Base-by-base conservation (phyloP, 1,284 basidiomycete genomes). In the Rhodotorula sp. region DNA sequence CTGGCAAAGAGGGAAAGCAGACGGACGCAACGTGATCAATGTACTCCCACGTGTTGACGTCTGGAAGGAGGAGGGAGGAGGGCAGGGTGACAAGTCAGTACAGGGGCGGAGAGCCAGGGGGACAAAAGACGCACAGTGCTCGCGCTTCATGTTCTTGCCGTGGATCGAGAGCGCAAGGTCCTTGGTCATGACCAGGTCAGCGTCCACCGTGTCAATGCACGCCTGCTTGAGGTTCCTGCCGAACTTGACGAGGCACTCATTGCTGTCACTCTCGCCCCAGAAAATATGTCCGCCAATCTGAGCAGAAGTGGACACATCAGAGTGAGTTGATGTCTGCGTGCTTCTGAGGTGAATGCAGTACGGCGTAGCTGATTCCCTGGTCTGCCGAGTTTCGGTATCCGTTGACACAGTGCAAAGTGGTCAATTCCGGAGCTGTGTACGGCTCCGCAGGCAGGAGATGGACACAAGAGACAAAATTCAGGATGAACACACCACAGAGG, bases 291-390 rank as follows among this genome's bases (percentile, higher is more conserved):
- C 96, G 63, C 97, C 89, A 21, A 96, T 99, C 96, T 97, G 99
- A 19, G 96, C 96, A 80, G 96, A 99, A 85, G 99, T 98, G 69
- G 92, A 95, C 55, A 96, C 96, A 77, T 98, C 94, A 49, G 94
- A 94, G 88, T 98, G 98, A 71, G 96, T 99, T 71, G 91, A 93
- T 21, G 93, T 97, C 84, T 97, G 93, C 75, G 90, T 89, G 72
- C 82, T 82, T 84, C 97, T 95, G 84, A 98, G 95, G 83, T 90
- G 91, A 84, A 98, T 94, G 70, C 96, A 90, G 85, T 94, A 99
- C n/a, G n/a, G n/a, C n/a, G n/a, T n/a, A n/a, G n/a, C n/a, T n/a
- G n/a, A n/a, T n/a, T n/a, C n/a, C n/a, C n/a, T n/a, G n/a, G n/a
- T n/a, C n/a, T n/a, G n/a, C n/a, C n/a, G n/a, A n/a, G n/a, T n/a